A percentile compares a stretch with the other conserved stretches of the same genome.
These are phyloP conservation scores for Arthrobotrys pseudoclavata DNA, from an alignment of 2,329 filamentous ascomycete species.

Conservation along the genomic window DNA sequence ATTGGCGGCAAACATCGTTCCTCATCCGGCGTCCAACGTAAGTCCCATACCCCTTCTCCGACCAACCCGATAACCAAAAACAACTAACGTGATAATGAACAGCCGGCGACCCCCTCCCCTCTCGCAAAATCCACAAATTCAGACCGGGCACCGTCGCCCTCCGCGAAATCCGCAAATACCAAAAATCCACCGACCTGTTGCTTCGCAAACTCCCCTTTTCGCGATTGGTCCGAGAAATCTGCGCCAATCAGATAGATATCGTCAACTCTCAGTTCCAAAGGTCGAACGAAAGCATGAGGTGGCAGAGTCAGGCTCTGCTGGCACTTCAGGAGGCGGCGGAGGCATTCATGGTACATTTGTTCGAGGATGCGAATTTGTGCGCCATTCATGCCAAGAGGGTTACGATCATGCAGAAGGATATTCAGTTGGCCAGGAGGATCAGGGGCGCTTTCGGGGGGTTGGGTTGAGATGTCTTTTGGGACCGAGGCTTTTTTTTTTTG, in stretches of 20 bases:
- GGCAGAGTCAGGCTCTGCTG: conserved; percentile 95
- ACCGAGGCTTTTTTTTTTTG: background rate
- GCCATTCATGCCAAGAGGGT: conserved; percentile 97
- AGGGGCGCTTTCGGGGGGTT: conserved; percentile 81
- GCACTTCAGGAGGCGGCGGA: conserved; percentile 96
- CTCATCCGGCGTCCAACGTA: conserved; percentile 54
- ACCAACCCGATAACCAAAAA: background rate
- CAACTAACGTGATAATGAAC: background rate
- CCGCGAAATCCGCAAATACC: conserved; percentile 90
- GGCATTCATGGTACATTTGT: conserved; percentile 95
- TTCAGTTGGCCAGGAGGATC: conserved; percentile 88
- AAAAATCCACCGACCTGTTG: conserved; percentile 88
- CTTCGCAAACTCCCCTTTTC: conserved; percentile 85
- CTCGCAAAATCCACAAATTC: conserved; percentile 72
- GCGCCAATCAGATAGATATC: conserved; percentile 66
- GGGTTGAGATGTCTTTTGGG: conserved; percentile 67
- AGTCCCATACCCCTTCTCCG: background rate
- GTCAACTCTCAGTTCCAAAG: conserved; percentile 59
- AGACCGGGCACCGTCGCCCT: conserved; percentile 86
- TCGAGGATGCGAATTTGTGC: conserved; percentile 95
- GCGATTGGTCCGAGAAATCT: conserved; percentile 75
- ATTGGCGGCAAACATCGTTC: conserved; percentile 46
- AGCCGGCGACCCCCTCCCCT: conserved; percentile 81
- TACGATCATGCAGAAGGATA: conserved; percentile 98
- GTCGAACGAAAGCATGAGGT: conserved; percentile 79